Evolutionary conservation across 1,284 basidiomycete species (phyloP), one percentile per base, ranked within the genome.

Genomic region (Cryptococcus sp.): DNA sequence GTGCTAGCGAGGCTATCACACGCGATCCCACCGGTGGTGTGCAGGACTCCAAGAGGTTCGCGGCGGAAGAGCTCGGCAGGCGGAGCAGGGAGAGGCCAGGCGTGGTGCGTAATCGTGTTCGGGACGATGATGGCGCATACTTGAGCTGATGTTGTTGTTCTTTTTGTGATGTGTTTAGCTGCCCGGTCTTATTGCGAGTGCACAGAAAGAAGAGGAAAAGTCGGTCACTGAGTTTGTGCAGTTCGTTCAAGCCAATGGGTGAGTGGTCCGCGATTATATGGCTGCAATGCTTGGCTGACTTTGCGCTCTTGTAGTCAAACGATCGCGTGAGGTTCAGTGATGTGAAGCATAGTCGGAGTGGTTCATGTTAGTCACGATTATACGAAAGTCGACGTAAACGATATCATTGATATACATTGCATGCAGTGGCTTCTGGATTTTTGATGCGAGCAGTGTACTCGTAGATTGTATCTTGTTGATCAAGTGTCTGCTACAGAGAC

Each of bases 1-100:
- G 91, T 0, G 91, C 95, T 0, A 88, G 89, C 17, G 80, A 82
- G 65, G 70, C 71, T 25, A 63, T 67, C 1, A 66, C 66, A 13
- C 66, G 73, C 26, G 81, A 83, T 62, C 78, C 81, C 0, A 76
- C 80, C 22, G 69, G 70, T 5, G 69, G 73, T 20, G 70, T 82
- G 16, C 61, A 64, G 11, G 81, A 83, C 52, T 71, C 73, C 29
- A 78, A 78, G 62, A 61, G 66, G 45, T 80, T 73, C 61, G 71
- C 81, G 17, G 72, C 69, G 34, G 67, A 65, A 44, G 68, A 76
- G 54, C 57, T 82, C 15, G 71, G 72, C 3, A 62, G 57, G 37
- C 65, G 74, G 22, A 73, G 72, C 49, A 57, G 59, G 37, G 69
- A 70, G 34, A 69, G 71, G 52, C 79, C 80, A 8, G 80, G 79